Evolutionary conservation across 2,329 filamentous ascomycete species (phyloP), one percentile per base, ranked within the genome.

Genomic region (Cytospora piceicola): DNA sequence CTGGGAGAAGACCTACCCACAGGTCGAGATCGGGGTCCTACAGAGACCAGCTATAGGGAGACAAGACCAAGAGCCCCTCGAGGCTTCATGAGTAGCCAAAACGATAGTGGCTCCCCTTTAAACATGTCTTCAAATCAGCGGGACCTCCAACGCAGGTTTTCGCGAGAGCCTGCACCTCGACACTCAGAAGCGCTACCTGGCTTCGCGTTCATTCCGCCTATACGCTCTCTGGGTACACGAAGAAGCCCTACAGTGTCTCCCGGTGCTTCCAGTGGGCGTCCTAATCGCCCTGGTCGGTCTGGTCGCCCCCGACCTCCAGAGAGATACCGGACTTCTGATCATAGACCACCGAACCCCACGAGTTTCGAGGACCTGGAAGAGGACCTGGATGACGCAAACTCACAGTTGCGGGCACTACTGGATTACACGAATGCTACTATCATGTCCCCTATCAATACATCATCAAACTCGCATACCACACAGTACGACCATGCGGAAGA

Each of bases 401-500:
- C 79, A 15, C 79, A 80, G 59, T 74, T 82, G 22, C 75, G 79
- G 11, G 75, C 79, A 7, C 71, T 83, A 34, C 73, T 82, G n/a
- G 79, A 82, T 39, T 72, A 72, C 56, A 71, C 63, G 1, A 67
- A 66, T 55, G 68, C 63, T 52, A 49, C 68, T 36, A 67, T 63
- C 54, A 60, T 65, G 51, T 52, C 70, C 72, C 79, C 69, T 71
- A 67, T 72, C 24, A 69, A 72, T n/a, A 75, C 76, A 11, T 69
- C 76, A 57, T 71, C 68, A 46, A 68, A 77, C 65, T 77, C 79
- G 3, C 75, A 78, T 4, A 72, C 75, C 1, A 72, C 73, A 22
- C 77, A 77, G 6, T 75, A 76, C 61, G 79, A 83, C 22, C 73
- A 79, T 30, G 71, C 75, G 57, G 82, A 85, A 42, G 80, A 82